phyloP scores from a whole-genome alignment of 176 grass and related monocot genomes.

The Juncus effusus region DNA sequence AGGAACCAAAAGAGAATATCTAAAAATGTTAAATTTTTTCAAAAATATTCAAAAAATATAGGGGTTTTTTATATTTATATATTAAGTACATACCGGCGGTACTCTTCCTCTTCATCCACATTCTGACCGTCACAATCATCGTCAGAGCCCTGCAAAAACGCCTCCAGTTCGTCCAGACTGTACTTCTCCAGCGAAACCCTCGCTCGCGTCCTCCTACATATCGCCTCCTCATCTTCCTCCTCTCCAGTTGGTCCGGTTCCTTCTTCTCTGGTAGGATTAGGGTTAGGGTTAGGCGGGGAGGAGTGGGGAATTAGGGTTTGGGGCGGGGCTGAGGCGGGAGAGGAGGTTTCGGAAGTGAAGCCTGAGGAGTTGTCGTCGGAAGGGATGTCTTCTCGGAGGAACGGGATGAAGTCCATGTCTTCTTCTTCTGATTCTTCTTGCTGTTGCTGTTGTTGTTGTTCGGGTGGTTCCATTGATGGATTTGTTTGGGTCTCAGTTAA shows the following conservation, averaged over 20 bases:
- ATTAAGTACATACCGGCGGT: constrained; percentile 20
- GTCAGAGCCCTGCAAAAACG: constrained; percentile 92
- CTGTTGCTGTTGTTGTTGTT: too few species aligned
- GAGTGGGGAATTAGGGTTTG: not conserved
- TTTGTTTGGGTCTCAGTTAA: not conserved
- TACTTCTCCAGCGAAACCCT: constrained; percentile 63
- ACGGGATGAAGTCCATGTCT: constrained; percentile 80
- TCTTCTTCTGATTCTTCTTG: constrained; percentile 78
- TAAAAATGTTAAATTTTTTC: too few species aligned
- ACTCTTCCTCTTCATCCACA: constrained; percentile 94
- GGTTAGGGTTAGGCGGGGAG: not conserved
- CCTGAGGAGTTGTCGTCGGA: constrained; percentile 70
- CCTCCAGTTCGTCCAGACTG: constrained; percentile 80
- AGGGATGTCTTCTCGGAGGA: constrained; percentile 51
- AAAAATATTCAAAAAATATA: too few species aligned
- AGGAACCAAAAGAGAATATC: too few species aligned
- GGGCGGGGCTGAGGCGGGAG: constrained; percentile 17
- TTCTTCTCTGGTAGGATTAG: not conserved
- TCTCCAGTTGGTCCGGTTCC: constrained; percentile 23
- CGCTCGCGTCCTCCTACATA: constrained; percentile 64
- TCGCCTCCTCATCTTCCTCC: constrained; percentile 81
- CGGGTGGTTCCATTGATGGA: constrained; percentile 41
- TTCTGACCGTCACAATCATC: constrained; percentile 66
- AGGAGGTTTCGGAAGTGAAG: constrained; percentile 54
- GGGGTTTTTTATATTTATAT: too few species aligned